Evolutionary conservation across 306 rosid species (phyloP).

Genomic region (Boehmeria nivea): DNA sequence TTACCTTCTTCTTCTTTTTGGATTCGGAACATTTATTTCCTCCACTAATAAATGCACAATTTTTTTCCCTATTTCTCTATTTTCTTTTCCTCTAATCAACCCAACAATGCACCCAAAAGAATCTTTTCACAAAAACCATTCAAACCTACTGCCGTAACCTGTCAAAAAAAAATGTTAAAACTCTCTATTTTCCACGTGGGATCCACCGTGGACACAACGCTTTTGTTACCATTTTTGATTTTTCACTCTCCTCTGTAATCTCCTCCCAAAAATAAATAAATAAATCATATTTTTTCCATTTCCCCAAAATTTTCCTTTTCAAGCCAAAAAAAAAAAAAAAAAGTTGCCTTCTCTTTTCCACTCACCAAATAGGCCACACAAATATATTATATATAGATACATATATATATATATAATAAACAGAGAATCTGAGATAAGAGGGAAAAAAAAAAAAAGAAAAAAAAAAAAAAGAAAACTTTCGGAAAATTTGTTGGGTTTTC

Average conservation of each 20-base stretch:
- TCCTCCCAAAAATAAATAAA: no score
- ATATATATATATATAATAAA: not conserved
- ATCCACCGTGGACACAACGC: no score
- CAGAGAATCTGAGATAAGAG: not conserved
- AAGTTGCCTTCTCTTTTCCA: not conserved
- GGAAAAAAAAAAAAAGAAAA: not conserved
- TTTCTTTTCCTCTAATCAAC: not conserved
- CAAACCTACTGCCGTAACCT: no score
- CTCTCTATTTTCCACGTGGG: not conserved
- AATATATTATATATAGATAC: not conserved
- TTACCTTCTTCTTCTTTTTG: not conserved
- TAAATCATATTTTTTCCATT: no score
- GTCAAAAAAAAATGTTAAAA: no score
- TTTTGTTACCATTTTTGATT: no score
- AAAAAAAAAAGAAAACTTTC: not conserved
- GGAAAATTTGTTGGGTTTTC: not conserved
- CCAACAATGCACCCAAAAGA: no score
- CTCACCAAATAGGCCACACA: conserved; percentile 18
- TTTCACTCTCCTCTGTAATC: no score
- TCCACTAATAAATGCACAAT: not conserved
- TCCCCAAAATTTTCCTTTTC: no score
- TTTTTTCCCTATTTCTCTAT: no score
- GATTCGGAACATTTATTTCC: not conserved
- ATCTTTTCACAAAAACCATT: no score
- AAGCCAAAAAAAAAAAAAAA: not conserved